A percentile compares a stretch with the other conserved stretches of the same genome.
These are phyloP conservation scores for Penicillium sp. DNA, from an alignment of 2,329 filamentous ascomycete species.

Conservation along the genomic window DNA sequence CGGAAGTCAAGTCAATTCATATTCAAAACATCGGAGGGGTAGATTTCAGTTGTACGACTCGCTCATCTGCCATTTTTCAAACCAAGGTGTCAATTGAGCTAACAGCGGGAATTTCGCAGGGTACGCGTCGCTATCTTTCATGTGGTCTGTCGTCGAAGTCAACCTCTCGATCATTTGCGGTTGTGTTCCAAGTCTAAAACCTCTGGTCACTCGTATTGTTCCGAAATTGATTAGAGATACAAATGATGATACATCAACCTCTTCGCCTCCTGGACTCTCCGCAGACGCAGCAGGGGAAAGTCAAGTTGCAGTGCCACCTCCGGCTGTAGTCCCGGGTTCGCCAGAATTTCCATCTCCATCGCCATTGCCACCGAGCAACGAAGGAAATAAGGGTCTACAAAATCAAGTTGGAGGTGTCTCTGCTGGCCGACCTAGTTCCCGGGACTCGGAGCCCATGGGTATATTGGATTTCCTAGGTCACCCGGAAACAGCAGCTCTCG, in stretches of 20 bases:
- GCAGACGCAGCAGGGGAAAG: slow-evolving; percentile 6
- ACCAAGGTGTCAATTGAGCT: not conserved
- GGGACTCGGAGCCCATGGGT: slow-evolving; percentile 23
- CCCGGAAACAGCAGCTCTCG: slow-evolving; percentile 42
- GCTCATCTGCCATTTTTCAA: not conserved
- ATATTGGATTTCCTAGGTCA: slow-evolving; percentile 57
- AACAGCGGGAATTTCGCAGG: slow-evolving; percentile 54
- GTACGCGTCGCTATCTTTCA: slow-evolving; percentile 80
- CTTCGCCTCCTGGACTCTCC: slow-evolving; percentile 12
- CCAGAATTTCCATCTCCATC: slow-evolving; percentile 3
- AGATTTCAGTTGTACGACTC: slow-evolving; percentile 54
- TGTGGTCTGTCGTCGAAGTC: slow-evolving; percentile 93
- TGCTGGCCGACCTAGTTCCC: slow-evolving; percentile 3
- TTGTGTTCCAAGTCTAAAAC: slow-evolving; percentile 89
- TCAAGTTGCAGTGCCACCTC: slow-evolving; percentile 12
- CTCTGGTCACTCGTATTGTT: slow-evolving; percentile 67
- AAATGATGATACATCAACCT: slow-evolving; percentile 29
- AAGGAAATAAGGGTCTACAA: slow-evolving; percentile 21
- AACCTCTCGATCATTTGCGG: slow-evolving; percentile 87
- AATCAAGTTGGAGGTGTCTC: slow-evolving; percentile 16
- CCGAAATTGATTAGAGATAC: slow-evolving; percentile 57
- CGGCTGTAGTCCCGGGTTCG: slow-evolving; percentile 7
- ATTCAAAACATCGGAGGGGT: slow-evolving; percentile 43
- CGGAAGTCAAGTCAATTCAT: slow-evolving; percentile 29
- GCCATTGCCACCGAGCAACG: slow-evolving; percentile 13